A percentile compares a stretch with the other conserved stretches of the same genome.
Conservation (phyloP, 768 basidiomycete genomes). For the Mycena polygramma region DNA sequence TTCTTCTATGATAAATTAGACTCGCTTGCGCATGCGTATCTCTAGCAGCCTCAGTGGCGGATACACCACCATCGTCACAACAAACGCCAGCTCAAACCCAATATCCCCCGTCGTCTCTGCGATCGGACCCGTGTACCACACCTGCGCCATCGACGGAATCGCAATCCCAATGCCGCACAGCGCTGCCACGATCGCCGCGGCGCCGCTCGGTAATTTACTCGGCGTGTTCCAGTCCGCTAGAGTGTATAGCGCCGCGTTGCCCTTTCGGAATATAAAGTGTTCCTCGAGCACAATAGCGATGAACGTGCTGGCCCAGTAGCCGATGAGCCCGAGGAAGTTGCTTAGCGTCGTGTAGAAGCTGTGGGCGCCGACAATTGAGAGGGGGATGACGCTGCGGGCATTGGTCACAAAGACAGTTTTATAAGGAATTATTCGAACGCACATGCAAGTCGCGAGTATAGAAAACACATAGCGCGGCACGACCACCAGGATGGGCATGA, state of each 20-base stretch:
- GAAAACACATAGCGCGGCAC: constrained; percentile 87
- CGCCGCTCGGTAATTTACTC: constrained; percentile 70
- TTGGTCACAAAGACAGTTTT: not conserved
- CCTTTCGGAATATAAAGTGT: constrained; percentile 75
- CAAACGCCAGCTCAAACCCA: constrained; percentile 84
- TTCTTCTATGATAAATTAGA: no score
- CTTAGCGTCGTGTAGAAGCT: constrained; percentile 77
- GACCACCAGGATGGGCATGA: constrained; percentile 67
- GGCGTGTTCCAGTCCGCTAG: constrained; percentile 69
- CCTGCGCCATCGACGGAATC: constrained; percentile 79
- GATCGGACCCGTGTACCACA: constrained; percentile 84
- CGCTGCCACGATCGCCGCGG: constrained; percentile 72
- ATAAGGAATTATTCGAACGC: constrained; percentile 39
- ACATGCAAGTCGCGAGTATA: constrained; percentile 79
- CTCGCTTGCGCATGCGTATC: constrained; percentile 46
- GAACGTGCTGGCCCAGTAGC: constrained; percentile 77
- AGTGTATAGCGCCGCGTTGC: constrained; percentile 67
- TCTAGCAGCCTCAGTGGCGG: constrained; percentile 67
- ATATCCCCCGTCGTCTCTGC: constrained; percentile 80
- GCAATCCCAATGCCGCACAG: constrained; percentile 68
- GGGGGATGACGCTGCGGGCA: constrained; percentile 68
- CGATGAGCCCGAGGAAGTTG: constrained; percentile 82
- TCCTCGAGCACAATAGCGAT: constrained; percentile 74
- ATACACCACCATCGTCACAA: constrained; percentile 66
- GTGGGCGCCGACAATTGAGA: constrained; percentile 82